phyloP scores from a whole-genome alignment of 306 rosid genomes.

The Cucurbita argyrosperma region DNA sequence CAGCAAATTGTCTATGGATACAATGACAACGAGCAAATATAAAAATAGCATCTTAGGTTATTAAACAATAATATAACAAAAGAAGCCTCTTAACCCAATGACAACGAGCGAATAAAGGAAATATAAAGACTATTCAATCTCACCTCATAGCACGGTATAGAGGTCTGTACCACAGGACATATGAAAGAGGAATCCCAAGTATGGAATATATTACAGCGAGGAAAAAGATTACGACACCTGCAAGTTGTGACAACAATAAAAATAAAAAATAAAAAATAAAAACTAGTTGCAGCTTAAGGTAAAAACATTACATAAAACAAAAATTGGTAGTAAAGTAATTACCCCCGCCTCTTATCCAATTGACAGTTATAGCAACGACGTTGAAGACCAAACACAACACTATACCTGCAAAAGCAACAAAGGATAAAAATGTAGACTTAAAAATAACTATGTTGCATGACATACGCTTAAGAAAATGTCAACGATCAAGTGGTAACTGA shows the following conservation, averaged over 20 bases:
- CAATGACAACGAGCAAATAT: neutral
- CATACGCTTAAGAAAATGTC: neutral
- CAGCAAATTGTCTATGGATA: neutral
- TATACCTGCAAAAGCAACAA: slow-evolving; percentile 47
- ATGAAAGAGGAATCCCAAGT: slow-evolving; percentile 84
- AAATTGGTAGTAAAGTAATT: slow-evolving; percentile 12
- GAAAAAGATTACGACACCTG: slow-evolving; percentile 87
- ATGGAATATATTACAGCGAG: slow-evolving; percentile 86
- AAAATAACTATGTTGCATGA: neutral
- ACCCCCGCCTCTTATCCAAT: slow-evolving; percentile 97
- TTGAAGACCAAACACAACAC: slow-evolving; percentile 81
- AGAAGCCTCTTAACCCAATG: neutral
- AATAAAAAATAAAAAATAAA: neutral
- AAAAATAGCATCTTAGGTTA: neutral
- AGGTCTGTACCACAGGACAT: slow-evolving; percentile 95
- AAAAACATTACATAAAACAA: neutral
- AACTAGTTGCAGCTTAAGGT: neutral
- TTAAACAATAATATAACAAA: neutral
- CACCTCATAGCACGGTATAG: slow-evolving; percentile 98
- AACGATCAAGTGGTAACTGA: too few relatives aligned
- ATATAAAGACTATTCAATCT: neutral
- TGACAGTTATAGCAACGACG: slow-evolving; percentile 55
- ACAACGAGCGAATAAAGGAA: neutral
- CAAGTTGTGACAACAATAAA: slow-evolving; percentile 17
- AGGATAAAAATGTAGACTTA: neutral